Evolutionary conservation across 441 rosid species (phyloP).

Genomic region (Adansonia gregorii): DNA sequence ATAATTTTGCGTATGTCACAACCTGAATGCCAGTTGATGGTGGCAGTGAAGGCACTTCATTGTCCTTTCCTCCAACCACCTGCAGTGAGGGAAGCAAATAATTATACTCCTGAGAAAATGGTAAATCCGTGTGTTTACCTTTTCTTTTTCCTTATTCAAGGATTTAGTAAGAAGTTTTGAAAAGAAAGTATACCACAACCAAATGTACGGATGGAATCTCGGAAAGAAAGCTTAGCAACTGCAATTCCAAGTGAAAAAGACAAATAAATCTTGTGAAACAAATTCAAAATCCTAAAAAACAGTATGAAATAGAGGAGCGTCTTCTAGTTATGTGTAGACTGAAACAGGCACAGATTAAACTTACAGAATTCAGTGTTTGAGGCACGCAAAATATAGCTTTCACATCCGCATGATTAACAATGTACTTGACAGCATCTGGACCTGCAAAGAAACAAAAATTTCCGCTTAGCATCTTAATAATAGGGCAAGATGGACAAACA

Average conservation of each 20-base stretch:
- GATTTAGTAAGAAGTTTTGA: slow-evolving; percentile 28
- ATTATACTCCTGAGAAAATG: slow-evolving; percentile 20
- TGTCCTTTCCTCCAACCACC: slow-evolving; percentile 96
- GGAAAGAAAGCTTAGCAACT: slow-evolving; percentile 81
- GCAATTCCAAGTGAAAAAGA: slow-evolving; percentile 46
- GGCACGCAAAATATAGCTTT: slow-evolving; percentile 94
- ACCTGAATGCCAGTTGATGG: slow-evolving; percentile 70
- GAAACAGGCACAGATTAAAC: slow-evolving; percentile 33
- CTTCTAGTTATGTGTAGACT: slow-evolving; percentile 7
- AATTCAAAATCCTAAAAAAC: slow-evolving; percentile 25
- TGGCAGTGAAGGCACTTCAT: slow-evolving; percentile 86
- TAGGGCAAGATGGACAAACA: slow-evolving; percentile 7
- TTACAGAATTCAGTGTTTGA: slow-evolving; percentile 74
- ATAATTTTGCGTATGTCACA: slow-evolving; percentile 74
- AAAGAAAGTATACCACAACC: slow-evolving; percentile 75
- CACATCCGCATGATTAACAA: slow-evolving; percentile 83
- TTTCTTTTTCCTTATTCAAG: slow-evolving; percentile 18
- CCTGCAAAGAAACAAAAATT: slow-evolving; percentile 54
- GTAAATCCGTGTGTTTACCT: slow-evolving; percentile 2
- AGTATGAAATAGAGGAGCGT: slow-evolving; percentile 13
- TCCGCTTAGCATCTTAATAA: slow-evolving; percentile 23
- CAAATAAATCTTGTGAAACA: slow-evolving; percentile 20
- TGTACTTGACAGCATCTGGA: slow-evolving; percentile 95
- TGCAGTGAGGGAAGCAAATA: slow-evolving; percentile 41
- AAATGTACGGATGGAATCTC: slow-evolving; percentile 84